A percentile compares a stretch with the other conserved stretches of the same genome.
These are phyloP conservation scores for Aspergillus sp. DNA, from an alignment of 2,329 filamentous ascomycete genomes.

Conservation along the genomic window DNA sequence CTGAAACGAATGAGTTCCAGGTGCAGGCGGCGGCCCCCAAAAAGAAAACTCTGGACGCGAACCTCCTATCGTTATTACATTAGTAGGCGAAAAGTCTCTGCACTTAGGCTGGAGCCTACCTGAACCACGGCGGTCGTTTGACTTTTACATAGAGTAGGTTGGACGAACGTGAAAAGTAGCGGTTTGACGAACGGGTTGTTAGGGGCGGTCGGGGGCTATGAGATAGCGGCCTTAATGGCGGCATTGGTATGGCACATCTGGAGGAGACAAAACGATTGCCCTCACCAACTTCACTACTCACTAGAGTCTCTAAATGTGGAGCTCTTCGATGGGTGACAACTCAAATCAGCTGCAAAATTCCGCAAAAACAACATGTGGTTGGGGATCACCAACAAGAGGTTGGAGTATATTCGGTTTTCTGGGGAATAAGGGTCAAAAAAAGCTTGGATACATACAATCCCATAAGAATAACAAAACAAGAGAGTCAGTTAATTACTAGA, in stretches of 20 bases:
- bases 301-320: neutral
- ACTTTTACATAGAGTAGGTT: slow-evolving; percentile 35
- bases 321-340: neutral
- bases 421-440: neutral
- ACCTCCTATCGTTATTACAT: slow-evolving; percentile 22
- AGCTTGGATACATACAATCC: neutral
- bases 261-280: neutral
- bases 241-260: slow-evolving; percentile 31
- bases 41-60: slow-evolving; percentile 30
- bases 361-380: neutral
- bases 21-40: slow-evolving; percentile 35
- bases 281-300: neutral
- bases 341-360: neutral
- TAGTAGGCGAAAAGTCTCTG: neutral
- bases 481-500: too few species aligned
- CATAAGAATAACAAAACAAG: neutral
- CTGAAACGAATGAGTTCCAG: slow-evolving; percentile 33
- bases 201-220: slow-evolving; percentile 26
- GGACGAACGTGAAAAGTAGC: slow-evolving; percentile 16
- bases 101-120: slow-evolving; percentile 20
- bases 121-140: slow-evolving; percentile 36
- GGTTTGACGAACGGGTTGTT: slow-evolving; percentile 21
- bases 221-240: slow-evolving; percentile 30
- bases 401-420: neutral
- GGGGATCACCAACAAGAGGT: neutral